phyloP scores from a whole-genome alignment of 2,329 filamentous ascomycete species.

The Alternaria longipes region DNA sequence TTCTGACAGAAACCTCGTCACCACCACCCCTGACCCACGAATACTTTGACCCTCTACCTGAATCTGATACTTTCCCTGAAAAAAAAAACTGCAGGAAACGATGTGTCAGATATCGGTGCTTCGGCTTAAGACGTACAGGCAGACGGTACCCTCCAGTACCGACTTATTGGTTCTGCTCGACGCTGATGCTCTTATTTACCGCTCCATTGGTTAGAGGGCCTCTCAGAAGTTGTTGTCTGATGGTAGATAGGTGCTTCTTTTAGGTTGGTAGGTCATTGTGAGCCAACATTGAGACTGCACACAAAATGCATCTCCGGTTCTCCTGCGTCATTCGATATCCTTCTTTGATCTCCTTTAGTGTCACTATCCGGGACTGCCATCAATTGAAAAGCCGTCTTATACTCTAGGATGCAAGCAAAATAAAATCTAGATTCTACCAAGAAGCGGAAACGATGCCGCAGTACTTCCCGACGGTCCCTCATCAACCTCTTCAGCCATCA shows the following conservation, averaged over 20 bases:
- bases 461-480: not conserved
- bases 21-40: not conserved
- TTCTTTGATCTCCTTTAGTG: not conserved
- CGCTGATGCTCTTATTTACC: not conserved
- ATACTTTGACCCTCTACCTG: not conserved
- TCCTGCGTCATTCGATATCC: not conserved
- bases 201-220: not conserved
- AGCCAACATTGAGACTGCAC: not conserved
- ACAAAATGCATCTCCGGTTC: not conserved
- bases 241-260: not conserved
- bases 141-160: constrained; percentile 2
- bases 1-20: not conserved
- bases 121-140: not conserved
- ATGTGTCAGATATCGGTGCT: not conserved
- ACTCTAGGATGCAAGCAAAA: not conserved
- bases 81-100: not conserved
- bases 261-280: not conserved
- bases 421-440: not conserved
- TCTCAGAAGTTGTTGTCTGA: not conserved
- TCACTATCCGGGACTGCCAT: not conserved
- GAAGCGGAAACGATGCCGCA: not conserved
- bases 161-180: not conserved
- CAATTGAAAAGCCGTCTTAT: not conserved
- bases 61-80: not conserved
- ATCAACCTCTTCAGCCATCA: not conserved